Evolutionary conservation across 176 grass and related monocot genomes (phyloP).

Genomic region (Zoysia japonica): DNA sequence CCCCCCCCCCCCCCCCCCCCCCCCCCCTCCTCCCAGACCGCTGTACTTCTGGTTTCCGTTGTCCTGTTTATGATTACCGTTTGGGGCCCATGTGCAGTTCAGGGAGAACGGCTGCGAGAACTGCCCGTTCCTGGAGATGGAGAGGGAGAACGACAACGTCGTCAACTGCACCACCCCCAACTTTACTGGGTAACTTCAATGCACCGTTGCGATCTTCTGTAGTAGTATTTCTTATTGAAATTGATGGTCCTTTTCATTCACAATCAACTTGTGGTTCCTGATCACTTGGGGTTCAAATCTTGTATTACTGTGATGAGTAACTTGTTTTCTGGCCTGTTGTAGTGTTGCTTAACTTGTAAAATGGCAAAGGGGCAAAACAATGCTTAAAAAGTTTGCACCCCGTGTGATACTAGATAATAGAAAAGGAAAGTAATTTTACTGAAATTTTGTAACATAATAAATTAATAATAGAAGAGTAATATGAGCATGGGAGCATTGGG

Average conservation of each 20-base stretch:
- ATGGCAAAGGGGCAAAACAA: neutral
- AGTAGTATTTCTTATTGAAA: too few species aligned
- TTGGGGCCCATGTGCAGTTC: conserved; percentile 54
- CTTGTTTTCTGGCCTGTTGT: neutral
- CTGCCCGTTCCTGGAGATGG: conserved; percentile 95
- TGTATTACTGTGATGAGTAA: neutral
- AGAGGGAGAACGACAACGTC: conserved; percentile 80
- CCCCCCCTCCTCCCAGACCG: too few species aligned
- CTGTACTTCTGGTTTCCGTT: neutral
- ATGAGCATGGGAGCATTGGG: neutral
- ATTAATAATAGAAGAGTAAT: neutral
- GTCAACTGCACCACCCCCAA: conserved; percentile 92
- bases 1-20: too few species aligned
- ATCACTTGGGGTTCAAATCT: neutral
- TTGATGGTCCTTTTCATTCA: too few species aligned
- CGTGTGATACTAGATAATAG: neutral
- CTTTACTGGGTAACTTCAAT: conserved; percentile 70
- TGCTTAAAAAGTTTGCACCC: neutral
- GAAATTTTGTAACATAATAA: neutral
- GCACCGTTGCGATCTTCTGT: neutral
- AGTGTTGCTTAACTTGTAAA: neutral
- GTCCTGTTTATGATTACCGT: neutral
- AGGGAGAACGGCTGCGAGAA: conserved; percentile 91
- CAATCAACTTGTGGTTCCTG: too few species aligned
- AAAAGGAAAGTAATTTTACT: neutral